Evolutionary conservation across 1,139 yeast genomes (phyloP).

Genomic region (Lodderomyces margitis): DNA sequence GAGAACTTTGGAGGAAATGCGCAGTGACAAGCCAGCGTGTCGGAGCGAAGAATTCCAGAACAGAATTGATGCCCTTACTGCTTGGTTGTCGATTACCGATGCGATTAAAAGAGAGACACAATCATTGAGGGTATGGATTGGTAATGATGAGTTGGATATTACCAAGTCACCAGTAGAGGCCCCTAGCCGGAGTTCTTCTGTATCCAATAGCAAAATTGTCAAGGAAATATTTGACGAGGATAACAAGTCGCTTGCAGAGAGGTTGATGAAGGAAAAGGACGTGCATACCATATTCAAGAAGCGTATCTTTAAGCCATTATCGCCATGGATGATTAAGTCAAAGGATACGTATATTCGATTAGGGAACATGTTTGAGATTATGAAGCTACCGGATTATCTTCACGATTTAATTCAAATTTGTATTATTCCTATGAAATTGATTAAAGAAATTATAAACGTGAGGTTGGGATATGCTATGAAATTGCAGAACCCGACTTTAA

Average conservation of each 20-base stretch:
- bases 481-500: slow-evolving; percentile 82
- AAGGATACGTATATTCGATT: slow-evolving; percentile 67
- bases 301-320: slow-evolving; percentile 57
- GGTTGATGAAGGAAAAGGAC: slow-evolving; percentile 82
- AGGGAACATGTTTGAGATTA: slow-evolving; percentile 58
- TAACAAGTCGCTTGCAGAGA: slow-evolving; percentile 73
- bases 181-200: slow-evolving; percentile 26
- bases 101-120: slow-evolving; percentile 62
- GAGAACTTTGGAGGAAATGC: slow-evolving; percentile 80
- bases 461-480: slow-evolving; percentile 78
- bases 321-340: slow-evolving; percentile 77
- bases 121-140: slow-evolving; percentile 68
- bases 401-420: slow-evolving; percentile 67
- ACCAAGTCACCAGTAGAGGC: slow-evolving; percentile 33
- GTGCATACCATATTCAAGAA: slow-evolving; percentile 64
- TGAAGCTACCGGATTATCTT: slow-evolving; percentile 76
- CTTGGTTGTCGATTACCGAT: slow-evolving; percentile 79
- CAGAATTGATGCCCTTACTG: slow-evolving; percentile 72
- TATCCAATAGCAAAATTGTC: slow-evolving; percentile 21
- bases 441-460: slow-evolving; percentile 75
- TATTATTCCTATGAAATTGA: slow-evolving; percentile 73
- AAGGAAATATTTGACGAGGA: slow-evolving; percentile 56
- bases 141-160: slow-evolving; percentile 73
- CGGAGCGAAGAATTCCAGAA: slow-evolving; percentile 62
- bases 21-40: slow-evolving; percentile 71